Base-by-base conservation (phyloP, 805 yeast genomes). In the Clavispora fructus region DNA sequence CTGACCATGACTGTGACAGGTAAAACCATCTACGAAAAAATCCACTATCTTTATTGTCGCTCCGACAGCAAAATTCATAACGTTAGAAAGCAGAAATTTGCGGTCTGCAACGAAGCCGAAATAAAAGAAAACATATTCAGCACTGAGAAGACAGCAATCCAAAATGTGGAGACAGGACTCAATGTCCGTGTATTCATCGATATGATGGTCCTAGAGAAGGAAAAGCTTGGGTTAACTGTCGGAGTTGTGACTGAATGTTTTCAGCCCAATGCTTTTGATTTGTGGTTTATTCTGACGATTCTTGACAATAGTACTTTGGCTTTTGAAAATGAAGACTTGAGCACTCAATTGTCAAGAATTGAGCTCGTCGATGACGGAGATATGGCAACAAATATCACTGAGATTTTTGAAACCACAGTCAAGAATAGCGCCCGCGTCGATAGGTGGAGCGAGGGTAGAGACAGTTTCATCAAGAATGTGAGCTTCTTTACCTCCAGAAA, bases 401-500 rank as follows among this genome's bases (percentile, higher is more conserved):
- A 51, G n/a, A 68, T 63, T 41, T 80, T 80, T 55, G 80, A 68
- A n/a, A 51, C 56, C 0, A 62, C 65, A 17, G 60, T 80, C 60
- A 78, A 76, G 53, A 77, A 79, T 53, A 67, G 77, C 2, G 69
- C 74, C 6, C 53, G 53, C 4, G 55, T 64, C 43, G 85, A 80
- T 55, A 61, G 72, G 55, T 80, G 85, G 85, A 65, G 65, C 10
- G 50, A 54, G 7, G 69, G 68, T 8, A 62, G 69, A 40, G 68
- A 57, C 0, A 63, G 65, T 38, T 80, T 80, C 51, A 57, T 68
- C 9, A 60, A 65, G 26, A 68, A 66, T 44, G 71, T 74, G 6
- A 63, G 65, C 27, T 78, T 73, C 56, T 80, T 77, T 56, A 78
- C 81, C 23, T 67, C 73, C 35, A 68, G 80, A 56, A 63, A 67